A percentile compares a stretch with the other conserved stretches of the same genome.
phyloP scores from a whole-genome alignment of 306 rosid genomes.

The Cicer arietinum region DNA sequence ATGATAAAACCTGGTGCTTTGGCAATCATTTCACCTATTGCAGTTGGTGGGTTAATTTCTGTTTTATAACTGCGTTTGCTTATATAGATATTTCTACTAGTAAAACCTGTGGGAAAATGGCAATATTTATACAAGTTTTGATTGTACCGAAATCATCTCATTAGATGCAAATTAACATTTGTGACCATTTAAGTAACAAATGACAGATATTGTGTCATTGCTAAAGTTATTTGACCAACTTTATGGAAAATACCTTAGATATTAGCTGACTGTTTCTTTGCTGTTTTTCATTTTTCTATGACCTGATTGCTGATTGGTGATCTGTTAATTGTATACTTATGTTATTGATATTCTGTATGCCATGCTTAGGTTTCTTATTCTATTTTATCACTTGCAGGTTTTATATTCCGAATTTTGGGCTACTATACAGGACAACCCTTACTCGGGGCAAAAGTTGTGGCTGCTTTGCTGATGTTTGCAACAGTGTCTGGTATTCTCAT shows the following conservation, averaged over 20 bases:
- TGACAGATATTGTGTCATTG: constrained; percentile 3
- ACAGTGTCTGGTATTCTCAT: constrained; percentile 95
- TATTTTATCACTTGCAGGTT: constrained; percentile 64
- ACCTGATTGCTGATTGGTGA: constrained; percentile 17
- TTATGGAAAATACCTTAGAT: constrained; percentile 26
- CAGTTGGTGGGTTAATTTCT: constrained; percentile 68
- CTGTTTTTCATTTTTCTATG: not conserved
- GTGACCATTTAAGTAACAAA: constrained; percentile 15
- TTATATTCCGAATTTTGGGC: constrained; percentile 88
- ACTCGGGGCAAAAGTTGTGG: constrained; percentile 96
- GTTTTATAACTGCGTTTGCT: constrained; percentile 18
- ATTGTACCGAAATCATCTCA: constrained; percentile 23
- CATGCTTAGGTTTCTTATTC: constrained; percentile 36
- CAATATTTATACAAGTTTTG: constrained; percentile 26
- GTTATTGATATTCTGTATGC: constrained; percentile 21
- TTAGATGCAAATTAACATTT: constrained; percentile 24
- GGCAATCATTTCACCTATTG: constrained; percentile 93
- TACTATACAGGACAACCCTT: constrained; percentile 89
- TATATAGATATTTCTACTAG: not conserved
- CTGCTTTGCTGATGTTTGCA: constrained; percentile 91
- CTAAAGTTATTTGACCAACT: constrained; percentile 23
- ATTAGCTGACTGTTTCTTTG: not conserved
- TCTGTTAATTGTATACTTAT: constrained; percentile 22
- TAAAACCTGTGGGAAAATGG: constrained; percentile 25
- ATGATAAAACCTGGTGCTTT: constrained; percentile 98